Evolutionary conservation across 2,329 filamentous ascomycete genomes (phyloP).

Genomic region (Purpureocillium lavendulum): DNA sequence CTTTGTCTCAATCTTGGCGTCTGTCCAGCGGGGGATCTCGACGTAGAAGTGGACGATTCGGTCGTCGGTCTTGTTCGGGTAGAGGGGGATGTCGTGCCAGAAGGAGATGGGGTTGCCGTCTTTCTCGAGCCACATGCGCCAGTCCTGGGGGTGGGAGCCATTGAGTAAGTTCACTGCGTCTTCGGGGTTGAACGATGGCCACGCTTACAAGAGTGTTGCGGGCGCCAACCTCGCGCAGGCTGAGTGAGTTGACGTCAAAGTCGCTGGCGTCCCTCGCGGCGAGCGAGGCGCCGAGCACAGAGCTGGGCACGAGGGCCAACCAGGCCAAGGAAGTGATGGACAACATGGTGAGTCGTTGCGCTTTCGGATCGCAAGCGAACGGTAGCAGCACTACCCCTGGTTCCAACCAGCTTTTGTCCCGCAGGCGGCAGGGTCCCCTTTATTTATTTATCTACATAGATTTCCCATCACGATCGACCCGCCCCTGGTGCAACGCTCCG

Average conservation of each 20-base stretch:
- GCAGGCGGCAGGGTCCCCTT: too few species aligned
- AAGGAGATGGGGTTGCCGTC: conserved; percentile 29
- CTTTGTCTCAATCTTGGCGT: conserved; percentile 30
- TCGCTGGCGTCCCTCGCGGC: conserved; percentile 2
- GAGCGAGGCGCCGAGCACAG: conserved; percentile 6
- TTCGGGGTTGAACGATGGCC: too few species aligned
- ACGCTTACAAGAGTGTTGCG: conserved; percentile 27
- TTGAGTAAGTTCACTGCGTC: too few species aligned
- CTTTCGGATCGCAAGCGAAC: too few species aligned
- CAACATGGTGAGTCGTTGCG: neutral
- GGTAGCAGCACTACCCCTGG: too few species aligned
- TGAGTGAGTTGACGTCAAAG: conserved; percentile 20
- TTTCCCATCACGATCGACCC: too few species aligned
- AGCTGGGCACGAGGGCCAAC: conserved; percentile 12
- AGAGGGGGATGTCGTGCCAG: conserved; percentile 33
- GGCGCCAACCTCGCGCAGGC: conserved; percentile 25
- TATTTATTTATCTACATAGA: too few species aligned
- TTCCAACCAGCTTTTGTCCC: too few species aligned
- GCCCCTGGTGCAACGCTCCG: too few species aligned
- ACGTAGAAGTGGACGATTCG: conserved; percentile 29
- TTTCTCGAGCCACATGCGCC: conserved; percentile 31
- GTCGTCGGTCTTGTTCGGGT: conserved; percentile 23
- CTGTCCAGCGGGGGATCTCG: conserved; percentile 33
- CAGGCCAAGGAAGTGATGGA: conserved; percentile 5
- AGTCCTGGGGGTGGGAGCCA: conserved; percentile 24